Evolutionary conservation across 768 basidiomycete genomes (phyloP).

Genomic region (Zangia roseola): DNA sequence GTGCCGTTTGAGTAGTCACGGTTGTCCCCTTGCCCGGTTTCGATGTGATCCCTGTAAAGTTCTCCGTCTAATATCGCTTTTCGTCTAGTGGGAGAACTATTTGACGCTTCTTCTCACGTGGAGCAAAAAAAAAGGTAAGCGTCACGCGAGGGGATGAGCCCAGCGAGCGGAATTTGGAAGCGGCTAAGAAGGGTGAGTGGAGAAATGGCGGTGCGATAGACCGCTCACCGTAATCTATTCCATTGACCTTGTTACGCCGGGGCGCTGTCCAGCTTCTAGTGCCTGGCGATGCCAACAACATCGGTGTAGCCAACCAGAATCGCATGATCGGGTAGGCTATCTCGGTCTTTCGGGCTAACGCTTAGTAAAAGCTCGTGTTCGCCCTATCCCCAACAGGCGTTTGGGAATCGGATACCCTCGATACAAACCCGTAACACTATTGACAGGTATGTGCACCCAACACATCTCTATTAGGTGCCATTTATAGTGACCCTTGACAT

Average conservation of each 20-base stretch:
- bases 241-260: too few relatives aligned
- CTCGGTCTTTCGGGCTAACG: background rate
- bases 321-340: background rate
- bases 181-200: background rate
- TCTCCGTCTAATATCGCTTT: too few relatives aligned
- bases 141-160: background rate
- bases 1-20: background rate
- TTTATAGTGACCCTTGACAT: background rate
- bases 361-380: background rate
- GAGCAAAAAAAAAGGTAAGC: background rate
- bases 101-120: background rate
- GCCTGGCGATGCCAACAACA: background rate
- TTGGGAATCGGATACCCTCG: background rate
- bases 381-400: background rate
- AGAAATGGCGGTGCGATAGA: background rate
- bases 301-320: background rate
- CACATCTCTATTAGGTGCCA: background rate
- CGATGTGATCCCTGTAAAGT: conserved; percentile 9
- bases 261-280: background rate
- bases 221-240: background rate
- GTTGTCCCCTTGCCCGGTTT: background rate
- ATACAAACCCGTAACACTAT: background rate
- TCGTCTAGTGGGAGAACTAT: background rate
- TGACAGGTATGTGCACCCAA: background rate
- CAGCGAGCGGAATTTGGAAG: background rate